Base-by-base conservation (phyloP, 495 filamentous ascomycete genomes). In the Penicillium silybi region DNA sequence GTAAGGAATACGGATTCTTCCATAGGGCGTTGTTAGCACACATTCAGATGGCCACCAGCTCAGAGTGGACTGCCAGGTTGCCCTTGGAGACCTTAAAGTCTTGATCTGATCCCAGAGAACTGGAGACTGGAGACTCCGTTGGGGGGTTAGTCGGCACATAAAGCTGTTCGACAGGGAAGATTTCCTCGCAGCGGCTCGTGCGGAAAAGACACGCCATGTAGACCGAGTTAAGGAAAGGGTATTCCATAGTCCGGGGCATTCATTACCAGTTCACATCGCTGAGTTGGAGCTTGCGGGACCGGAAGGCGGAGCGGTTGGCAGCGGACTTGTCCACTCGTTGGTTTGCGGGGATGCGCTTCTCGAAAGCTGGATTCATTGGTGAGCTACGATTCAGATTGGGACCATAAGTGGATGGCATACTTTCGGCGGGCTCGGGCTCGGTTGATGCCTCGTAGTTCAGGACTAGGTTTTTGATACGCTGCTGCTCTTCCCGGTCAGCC, bases 261-360 rank as follows among this genome's bases (percentile, higher is more conserved):
- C 46, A 52, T 62, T 92, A 97, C 93, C 93, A 98, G 67, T 98
- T 92, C 66, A 98, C 89, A 66, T 97, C 93, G 65, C 88, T 96
- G 42, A 97, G 80, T 63, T 97, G 92, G 50, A 98, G 76, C 67
- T 95, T 95, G 61, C 92, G 82, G 32, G 91, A 84, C 13, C 92
- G 86, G 66, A 95, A 91, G 47, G 87, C 84, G 56, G 79, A 77
- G 32, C 91, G 85, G 58, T 84, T 87, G 45, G 82, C 85, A 51
- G 78, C 78, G 19, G 84, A 79, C 64, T 84, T 89, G 48, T 96
- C 89, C 41, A 78, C 63, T 56, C 74, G 62, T 53, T 69, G 66
- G 50, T 65, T 59, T 15, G 70, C 58, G 25, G 68, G 62, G 15
- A 62, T 59, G 29, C 67, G 68, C 52, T 71, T 77, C 47, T 77